These are phyloP conservation scores for Camelina neglecta DNA, from an alignment of 345 rosid species.

Conservation along the genomic window DNA sequence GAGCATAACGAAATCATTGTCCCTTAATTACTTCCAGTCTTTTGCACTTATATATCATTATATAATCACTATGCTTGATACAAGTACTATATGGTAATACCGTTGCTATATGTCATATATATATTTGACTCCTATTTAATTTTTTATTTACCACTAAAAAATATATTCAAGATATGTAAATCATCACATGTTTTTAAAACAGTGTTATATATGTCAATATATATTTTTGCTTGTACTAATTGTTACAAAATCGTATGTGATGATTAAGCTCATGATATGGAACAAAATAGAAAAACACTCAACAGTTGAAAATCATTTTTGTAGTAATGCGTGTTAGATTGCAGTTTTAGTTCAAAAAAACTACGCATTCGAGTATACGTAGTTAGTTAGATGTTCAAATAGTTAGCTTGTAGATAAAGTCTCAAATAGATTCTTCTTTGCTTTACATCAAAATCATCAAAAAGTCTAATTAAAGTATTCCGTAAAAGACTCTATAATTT, in stretches of 20 bases:
- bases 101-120: neutral
- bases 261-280: neutral
- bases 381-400: constrained; percentile 36
- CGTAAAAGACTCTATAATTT: constrained; percentile 41
- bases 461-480: constrained; percentile 44
- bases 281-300: constrained; percentile 1
- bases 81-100: neutral
- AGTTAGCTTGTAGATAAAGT: constrained; percentile 45
- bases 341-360: constrained; percentile 25
- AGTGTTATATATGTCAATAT: neutral
- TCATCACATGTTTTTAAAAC: neutral
- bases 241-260: neutral
- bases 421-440: constrained; percentile 42
- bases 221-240: neutral
- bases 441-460: constrained; percentile 51
- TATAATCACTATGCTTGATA: constrained; percentile 16
- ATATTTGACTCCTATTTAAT: too few relatives aligned
- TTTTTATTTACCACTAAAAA: too few relatives aligned
- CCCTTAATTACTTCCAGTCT: constrained; percentile 26
- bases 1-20: constrained; percentile 39
- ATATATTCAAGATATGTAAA: too few relatives aligned
- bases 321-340: neutral
- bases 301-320: neutral
- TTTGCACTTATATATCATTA: neutral
- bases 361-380: constrained; percentile 24